Conservation (phyloP, 2,329 filamentous ascomycete species). For the Phialophora chinensis region DNA sequence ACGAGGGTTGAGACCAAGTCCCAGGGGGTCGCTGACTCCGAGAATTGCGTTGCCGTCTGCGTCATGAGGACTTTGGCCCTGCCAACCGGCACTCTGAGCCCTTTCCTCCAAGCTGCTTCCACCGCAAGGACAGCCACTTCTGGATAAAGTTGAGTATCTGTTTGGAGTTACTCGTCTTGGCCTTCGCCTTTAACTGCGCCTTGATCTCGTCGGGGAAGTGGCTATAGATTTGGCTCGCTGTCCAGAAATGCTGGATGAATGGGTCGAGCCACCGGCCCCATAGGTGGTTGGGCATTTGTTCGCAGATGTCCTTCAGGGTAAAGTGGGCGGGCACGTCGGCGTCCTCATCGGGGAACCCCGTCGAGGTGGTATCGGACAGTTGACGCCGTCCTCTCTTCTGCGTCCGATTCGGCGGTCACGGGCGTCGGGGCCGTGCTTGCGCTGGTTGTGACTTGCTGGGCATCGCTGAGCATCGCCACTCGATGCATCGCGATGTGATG, state of each 20-base stretch:
- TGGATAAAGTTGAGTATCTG: not conserved
- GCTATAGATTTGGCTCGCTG: not conserved
- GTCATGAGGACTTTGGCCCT: not conserved
- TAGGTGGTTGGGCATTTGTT: not conserved
- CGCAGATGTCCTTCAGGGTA: not conserved
- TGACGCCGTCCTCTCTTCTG: not conserved
- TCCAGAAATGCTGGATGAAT: conserved; percentile 2
- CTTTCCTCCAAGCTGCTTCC: not conserved
- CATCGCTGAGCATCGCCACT: not conserved
- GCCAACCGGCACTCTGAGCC: not conserved
- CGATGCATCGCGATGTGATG: not conserved
- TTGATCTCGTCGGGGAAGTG: not conserved
- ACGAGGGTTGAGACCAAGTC: not conserved
- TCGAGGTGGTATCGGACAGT: not conserved
- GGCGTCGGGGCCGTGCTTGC: no score
- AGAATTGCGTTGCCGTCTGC: not conserved
- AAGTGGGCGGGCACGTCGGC: not conserved
- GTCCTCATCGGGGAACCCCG: not conserved
- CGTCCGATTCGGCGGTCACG: not conserved
- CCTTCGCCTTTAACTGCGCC: not conserved
- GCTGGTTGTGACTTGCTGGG: not conserved
- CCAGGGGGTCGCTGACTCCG: not conserved
- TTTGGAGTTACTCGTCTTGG: not conserved
- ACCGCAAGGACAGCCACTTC: not conserved
- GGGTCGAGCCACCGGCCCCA: not conserved